phyloP scores from a whole-genome alignment of 2,329 filamentous ascomycete genomes.

The Arthrobotrys pseudoclavata region DNA sequence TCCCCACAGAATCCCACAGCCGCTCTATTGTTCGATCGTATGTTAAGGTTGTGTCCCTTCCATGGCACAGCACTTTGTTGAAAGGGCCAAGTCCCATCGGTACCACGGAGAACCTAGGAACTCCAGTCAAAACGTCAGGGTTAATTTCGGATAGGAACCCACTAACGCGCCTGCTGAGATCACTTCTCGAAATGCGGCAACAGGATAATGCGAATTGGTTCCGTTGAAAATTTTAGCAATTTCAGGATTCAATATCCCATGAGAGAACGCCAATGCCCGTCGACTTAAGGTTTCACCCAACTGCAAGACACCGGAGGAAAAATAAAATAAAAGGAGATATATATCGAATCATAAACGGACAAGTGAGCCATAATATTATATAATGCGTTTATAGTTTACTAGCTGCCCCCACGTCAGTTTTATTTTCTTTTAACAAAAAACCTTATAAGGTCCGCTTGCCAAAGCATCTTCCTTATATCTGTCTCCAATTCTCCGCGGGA shows the following conservation, averaged over 20 bases:
- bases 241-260: neutral
- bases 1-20: constrained; percentile 20
- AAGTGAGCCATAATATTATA: neutral
- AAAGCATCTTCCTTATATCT: constrained; percentile 1
- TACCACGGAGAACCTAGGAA: constrained; percentile 10
- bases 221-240: neutral
- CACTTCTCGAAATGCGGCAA: constrained; percentile 15
- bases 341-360: neutral
- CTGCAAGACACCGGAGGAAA: neutral
- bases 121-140: neutral
- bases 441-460: constrained; percentile 3
- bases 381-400: neutral
- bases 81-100: neutral
- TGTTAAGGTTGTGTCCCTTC: constrained; percentile 11
- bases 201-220: neutral
- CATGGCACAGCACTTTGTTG: constrained; percentile 6
- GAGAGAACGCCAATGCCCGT: constrained; percentile 1
- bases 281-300: constrained; percentile 12
- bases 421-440: neutral
- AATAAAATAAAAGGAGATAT: constrained; percentile 8
- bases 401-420: constrained; percentile 9
- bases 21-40: neutral
- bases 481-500: neutral
- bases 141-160: constrained; percentile 15
- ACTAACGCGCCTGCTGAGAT: neutral